Evolutionary conservation across 768 basidiomycete genomes (phyloP).

Genomic region (Pluteus cervinus): DNA sequence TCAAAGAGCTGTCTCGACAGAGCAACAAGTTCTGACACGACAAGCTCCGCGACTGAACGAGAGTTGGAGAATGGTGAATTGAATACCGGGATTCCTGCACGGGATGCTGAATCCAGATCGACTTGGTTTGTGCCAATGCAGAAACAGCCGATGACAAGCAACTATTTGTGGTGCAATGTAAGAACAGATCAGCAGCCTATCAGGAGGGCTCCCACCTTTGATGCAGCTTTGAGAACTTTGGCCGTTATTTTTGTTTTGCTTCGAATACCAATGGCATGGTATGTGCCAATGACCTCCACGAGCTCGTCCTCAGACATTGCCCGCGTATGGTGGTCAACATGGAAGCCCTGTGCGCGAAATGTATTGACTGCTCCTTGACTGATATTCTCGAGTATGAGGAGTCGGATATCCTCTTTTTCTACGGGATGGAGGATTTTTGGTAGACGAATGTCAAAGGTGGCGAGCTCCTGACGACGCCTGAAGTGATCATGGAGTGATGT

Average conservation of each 20-base stretch:
- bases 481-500: slow-evolving; percentile 42
- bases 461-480: slow-evolving; percentile 28
- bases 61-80: slow-evolving; percentile 99
- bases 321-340: slow-evolving; percentile 83
- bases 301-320: slow-evolving; percentile 94
- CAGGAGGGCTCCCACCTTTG: slow-evolving; percentile 52
- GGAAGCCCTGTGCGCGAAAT: slow-evolving; percentile 80
- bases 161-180: slow-evolving; percentile 37
- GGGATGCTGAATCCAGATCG: slow-evolving; percentile 76
- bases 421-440: slow-evolving; percentile 75
- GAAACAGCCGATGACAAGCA: slow-evolving; percentile 96
- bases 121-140: slow-evolving; percentile 99
- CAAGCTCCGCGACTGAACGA: slow-evolving; percentile 96
- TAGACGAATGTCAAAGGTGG: slow-evolving; percentile 36
- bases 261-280: slow-evolving; percentile 95
- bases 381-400: slow-evolving; percentile 94
- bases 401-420: slow-evolving; percentile 73
- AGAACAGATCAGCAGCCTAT: background rate
- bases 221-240: slow-evolving; percentile 78
- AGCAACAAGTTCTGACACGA: slow-evolving; percentile 88
- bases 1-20: slow-evolving; percentile 93
- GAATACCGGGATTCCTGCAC: slow-evolving; percentile 93
- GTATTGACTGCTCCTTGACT: slow-evolving; percentile 80
- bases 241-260: slow-evolving; percentile 97
- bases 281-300: slow-evolving; percentile 70